These are phyloP conservation scores for Boletus reticulatus DNA, from an alignment of 768 basidiomycete species.

Conservation along the genomic window DNA sequence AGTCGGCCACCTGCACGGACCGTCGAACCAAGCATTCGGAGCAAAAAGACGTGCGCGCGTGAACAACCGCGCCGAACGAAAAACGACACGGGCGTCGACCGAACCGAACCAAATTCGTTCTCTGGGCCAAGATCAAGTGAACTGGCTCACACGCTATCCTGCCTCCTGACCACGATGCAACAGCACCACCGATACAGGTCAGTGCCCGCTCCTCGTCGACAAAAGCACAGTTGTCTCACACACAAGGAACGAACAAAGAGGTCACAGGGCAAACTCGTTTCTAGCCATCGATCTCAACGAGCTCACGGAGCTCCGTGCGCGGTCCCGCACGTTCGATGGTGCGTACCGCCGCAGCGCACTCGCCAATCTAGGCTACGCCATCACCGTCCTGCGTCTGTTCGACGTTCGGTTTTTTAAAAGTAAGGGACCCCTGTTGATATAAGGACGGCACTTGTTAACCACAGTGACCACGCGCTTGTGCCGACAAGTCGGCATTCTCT, in stretches of 20 bases:
- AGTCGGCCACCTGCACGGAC: conserved; percentile 22
- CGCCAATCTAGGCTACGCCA: conserved; percentile 67
- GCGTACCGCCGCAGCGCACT: conserved; percentile 78
- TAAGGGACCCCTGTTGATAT: conserved; percentile 31
- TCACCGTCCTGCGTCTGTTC: conserved; percentile 78
- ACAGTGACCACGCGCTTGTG: neutral
- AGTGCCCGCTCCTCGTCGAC: neutral
- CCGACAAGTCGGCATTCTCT: conserved; percentile 54
- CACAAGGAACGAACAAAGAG: conserved; percentile 8
- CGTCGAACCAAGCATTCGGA: conserved; percentile 23
- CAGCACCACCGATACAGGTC: conserved; percentile 25
- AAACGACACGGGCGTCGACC: conserved; percentile 1
- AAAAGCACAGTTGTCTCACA: neutral
- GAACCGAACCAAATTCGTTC: conserved; percentile 8
- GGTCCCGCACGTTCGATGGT: conserved; percentile 80
- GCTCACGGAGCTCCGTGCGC: conserved; percentile 72
- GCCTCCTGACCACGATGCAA: conserved; percentile 9
- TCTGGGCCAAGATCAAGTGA: neutral
- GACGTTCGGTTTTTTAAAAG: conserved; percentile 71
- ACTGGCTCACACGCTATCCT: conserved; percentile 17
- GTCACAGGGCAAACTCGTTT: conserved; percentile 51
- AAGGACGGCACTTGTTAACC: neutral
- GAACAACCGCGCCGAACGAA: neutral
- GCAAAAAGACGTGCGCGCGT: neutral
- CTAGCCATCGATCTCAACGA: conserved; percentile 52